Evolutionary conservation across 371 early-diverging fungal genomes (phyloP), one percentile per base, ranked within the genome.

Genomic region (Sporodiniella umbellata): DNA sequence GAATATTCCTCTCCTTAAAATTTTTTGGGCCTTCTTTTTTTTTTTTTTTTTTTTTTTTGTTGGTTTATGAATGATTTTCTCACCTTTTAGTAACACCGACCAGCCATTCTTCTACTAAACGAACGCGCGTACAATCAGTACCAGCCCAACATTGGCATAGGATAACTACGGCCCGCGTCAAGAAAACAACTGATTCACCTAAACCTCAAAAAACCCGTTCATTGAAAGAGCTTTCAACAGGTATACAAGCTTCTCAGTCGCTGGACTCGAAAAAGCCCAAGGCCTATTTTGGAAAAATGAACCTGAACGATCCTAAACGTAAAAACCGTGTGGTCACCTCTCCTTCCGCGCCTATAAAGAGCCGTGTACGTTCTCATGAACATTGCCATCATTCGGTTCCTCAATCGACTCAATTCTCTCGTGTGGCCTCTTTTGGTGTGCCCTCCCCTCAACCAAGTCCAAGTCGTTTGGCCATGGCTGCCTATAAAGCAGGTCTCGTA

Each of bases 241-340:
- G 11, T 5, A 15, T 35, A 5, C n/a, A 14, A n/a, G 38, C 55
- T 10, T 67, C 71, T 6, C 53, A 53, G 35, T 66, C 70, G 17
- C 39, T 72, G 28, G 72, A 72, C 50, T 45, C 66, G n/a, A 63
- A 66, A 37, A 72, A 72, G 45, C 66, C 60, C 7, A 72, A 72
- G 28, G 53, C 65, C 0, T 64, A 81, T 23, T 80, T 81, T 69
- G 84, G 84, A 21, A 69, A 76, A 26, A 66, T 85, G 33, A 74
- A 79, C 4, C 69, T 88, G n/a, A 81, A 85, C 65, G 88, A 85
- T 35, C 84, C 86, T 54, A 84, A 85, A 54, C 72, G 88, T 30
- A 68, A 85, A 43, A 71, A 92, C 64, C 75, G 84, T 23, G 78
- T 81, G 6, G 69, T 77, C 23, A 80, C 82, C 11, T 68, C 72